Evolutionary conservation across 345 rosid species (phyloP), one percentile per base, ranked within the genome.

Genomic region (Syzygium oleosum): DNA sequence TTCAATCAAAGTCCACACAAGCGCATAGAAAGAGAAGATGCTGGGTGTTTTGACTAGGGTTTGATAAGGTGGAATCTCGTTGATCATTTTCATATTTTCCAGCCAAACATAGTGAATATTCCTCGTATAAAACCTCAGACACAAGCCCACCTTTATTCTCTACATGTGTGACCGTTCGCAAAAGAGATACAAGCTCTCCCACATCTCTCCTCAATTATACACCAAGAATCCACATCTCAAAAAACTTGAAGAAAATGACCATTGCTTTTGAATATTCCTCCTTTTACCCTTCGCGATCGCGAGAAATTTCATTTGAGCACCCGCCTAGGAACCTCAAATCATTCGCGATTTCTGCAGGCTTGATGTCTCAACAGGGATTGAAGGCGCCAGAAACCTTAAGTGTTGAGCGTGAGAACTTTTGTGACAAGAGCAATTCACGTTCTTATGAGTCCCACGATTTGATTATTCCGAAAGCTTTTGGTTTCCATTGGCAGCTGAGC

Each of bases 261-360:
- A 52, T 63, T 87, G 84, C 80, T 84, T 84, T 87, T 87, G 89
- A 84, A 87, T 87, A 87, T 87, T 87, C 89, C 65, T 58, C 86
- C 79, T 84, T 52, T 63, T 84, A 17, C 41, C 52, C 58, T 59
- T 51, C 78, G 6, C 52, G n/a, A 58, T 83, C 84, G 7, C 34
- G 52, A 80, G 22, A 22, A 38, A 34, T 73, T 34, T 41, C 27
- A 12, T 38, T 73, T 38, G 83, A 38, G 27, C 83, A 34, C 49
- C 83, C 29, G 7, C 51, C 84, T 65, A 6, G 84, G 78, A 86
- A 86, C 87, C 87, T 86, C 52, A 52, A 73, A 63, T 31, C 55
- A 8, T 85, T 43, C 52, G 5, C 13, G 84, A 68, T 65, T 52
- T 65, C 58, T 31, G 15, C 51, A 51, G 83, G 84, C 46, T 86